Percentiles rank a stretch among this genome's conserved stretches.
phyloP scores from a whole-genome alignment of 169 alveolate genomes.

The Plasmodium fragile region DNA sequence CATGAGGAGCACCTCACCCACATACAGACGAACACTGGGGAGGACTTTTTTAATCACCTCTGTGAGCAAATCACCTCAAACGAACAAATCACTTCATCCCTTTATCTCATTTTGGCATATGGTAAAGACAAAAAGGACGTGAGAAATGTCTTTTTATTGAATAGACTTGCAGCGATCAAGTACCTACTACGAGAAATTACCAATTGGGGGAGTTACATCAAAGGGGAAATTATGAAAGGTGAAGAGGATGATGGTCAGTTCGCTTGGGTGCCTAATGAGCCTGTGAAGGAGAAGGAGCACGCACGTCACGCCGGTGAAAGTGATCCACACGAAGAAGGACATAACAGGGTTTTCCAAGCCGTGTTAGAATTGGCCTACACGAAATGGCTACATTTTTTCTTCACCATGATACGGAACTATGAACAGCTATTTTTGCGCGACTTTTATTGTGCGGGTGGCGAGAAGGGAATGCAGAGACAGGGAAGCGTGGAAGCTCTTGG shows the following conservation, averaged over 20 bases:
- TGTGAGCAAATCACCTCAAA: constrained; percentile 10
- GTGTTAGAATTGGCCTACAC: constrained; percentile 19
- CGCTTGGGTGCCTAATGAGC: no score
- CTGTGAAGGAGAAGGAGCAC: not conserved
- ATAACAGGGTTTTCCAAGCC: not conserved
- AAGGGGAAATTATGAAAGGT: not conserved
- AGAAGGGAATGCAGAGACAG: not conserved
- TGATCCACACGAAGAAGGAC: not conserved
- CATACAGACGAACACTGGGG: not conserved
- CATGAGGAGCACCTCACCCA: not conserved
- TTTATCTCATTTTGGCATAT: constrained; percentile 22
- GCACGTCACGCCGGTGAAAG: not conserved
- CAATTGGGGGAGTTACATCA: constrained; percentile 9
- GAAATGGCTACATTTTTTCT: constrained; percentile 20
- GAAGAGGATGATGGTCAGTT: not conserved
- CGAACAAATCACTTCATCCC: constrained; percentile 4
- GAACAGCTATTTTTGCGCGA: constrained; percentile 18
- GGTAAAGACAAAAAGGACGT: constrained; percentile 27
- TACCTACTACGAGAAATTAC: constrained; percentile 23
- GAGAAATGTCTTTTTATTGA: constrained; percentile 33
- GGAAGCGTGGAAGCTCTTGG: not conserved
- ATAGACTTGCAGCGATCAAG: constrained; percentile 35
- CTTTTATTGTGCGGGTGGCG: not conserved
- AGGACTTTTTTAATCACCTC: constrained; percentile 23
- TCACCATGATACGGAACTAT: constrained; percentile 14